Evolutionary conservation across 2,329 filamentous ascomycete genomes (phyloP).

Genomic region (Stagonosporopsis chrysanthemi): DNA sequence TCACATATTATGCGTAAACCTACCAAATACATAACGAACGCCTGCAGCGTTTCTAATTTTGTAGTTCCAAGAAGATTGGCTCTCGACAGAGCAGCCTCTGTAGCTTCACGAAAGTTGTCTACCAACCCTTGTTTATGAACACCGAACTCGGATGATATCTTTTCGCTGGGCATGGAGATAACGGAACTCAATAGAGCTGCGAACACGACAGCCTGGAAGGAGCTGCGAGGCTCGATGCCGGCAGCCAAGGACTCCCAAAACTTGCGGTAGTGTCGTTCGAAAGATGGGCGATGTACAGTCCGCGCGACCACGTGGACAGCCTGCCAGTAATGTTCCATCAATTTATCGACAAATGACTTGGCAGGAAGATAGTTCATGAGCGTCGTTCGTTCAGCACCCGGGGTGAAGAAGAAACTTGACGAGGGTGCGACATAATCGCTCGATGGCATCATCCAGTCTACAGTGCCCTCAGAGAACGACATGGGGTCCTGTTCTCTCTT

Average conservation of each 20-base stretch:
- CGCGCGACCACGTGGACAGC: slow-evolving; percentile 73
- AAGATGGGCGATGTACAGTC: slow-evolving; percentile 71
- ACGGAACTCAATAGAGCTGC: slow-evolving; percentile 73
- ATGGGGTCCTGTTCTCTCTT: slow-evolving; percentile 19
- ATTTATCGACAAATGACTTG: slow-evolving; percentile 63
- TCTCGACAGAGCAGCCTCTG: slow-evolving; percentile 71
- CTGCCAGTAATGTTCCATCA: slow-evolving; percentile 72
- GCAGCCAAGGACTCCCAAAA: slow-evolving; percentile 71
- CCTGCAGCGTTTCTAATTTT: slow-evolving; percentile 77
- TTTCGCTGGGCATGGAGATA: slow-evolving; percentile 68
- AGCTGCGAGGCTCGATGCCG: slow-evolving; percentile 68
- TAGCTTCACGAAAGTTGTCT: slow-evolving; percentile 62
- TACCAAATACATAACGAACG: slow-evolving; percentile 78
- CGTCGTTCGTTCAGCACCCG: slow-evolving; percentile 52
- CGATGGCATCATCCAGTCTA: slow-evolving; percentile 68
- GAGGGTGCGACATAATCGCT: slow-evolving; percentile 72
- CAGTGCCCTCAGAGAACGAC: slow-evolving; percentile 23
- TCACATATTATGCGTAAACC: slow-evolving; percentile 37
- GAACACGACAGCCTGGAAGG: slow-evolving; percentile 73
- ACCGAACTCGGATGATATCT: slow-evolving; percentile 62
- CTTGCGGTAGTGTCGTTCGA: slow-evolving; percentile 68
- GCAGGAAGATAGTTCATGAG: slow-evolving; percentile 69
- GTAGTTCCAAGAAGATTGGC: slow-evolving; percentile 76
- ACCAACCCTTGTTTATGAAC: slow-evolving; percentile 65
- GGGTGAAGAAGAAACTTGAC: slow-evolving; percentile 71